Evolutionary conservation across 768 basidiomycete species (phyloP), one percentile per base, ranked within the genome.

Genomic region (Tephrocybe sp.): DNA sequence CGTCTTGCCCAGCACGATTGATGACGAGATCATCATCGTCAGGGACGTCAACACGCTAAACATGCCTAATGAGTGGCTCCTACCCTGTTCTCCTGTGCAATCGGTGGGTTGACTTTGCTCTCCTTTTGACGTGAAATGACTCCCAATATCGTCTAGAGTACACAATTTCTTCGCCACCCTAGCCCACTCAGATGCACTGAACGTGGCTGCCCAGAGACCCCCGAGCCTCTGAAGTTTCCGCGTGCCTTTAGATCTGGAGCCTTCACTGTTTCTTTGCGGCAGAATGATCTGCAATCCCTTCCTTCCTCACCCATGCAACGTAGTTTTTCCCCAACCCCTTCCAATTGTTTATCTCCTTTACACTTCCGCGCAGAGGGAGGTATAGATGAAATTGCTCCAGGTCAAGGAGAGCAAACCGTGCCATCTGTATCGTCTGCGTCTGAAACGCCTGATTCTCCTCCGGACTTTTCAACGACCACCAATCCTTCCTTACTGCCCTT

Each of bases 231-330:
- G 12, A 36, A 51, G 18, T 45, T 40, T 38, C 33, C 26, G 7
- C 50, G 44, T 18, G 48, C 48, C 18, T 55, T 55, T 37, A 52
- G 20, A 32, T 58, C 53, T 33, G 57, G 53, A 23, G 47, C 52
- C 21, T 26, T 58, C 2, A 46, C 38, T 38, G 2, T 53, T 20
- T 33, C 44, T 42, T 30, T 42, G n/a, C 40, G 23, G 21, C 15
- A 8, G 25, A 18, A 4, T 10, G 17, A 18, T 18, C 20, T 12
- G 4, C 34, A 15, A 10, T 15, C 7, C 34, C 34, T n/a, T 36
- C 4, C 34, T n/a, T 36, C 34, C 34, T 7, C 15, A 36, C 11
- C 28, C 28, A 12, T n/a, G n/a, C n/a, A n/a, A n/a, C n/a, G n/a
- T n/a, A 30, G 12, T 30, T 30, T 12, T 30, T 30, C 28, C 28